Evolutionary conservation across 148 eudicot genomes (phyloP).

Genomic region (Drosera capensis): DNA sequence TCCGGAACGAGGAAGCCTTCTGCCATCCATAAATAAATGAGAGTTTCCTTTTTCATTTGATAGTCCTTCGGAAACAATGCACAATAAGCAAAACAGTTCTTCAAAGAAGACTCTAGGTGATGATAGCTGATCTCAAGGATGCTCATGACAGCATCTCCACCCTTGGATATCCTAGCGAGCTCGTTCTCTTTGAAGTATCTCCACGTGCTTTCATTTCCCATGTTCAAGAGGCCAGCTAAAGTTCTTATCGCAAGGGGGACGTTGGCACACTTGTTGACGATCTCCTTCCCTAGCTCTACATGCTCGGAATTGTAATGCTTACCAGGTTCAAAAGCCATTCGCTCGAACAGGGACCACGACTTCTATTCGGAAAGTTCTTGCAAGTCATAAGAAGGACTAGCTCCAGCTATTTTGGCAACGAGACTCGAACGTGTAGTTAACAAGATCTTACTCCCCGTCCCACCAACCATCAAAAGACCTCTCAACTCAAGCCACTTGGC

Average conservation of each 20-base stretch:
- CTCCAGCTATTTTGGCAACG: neutral
- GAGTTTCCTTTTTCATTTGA: neutral
- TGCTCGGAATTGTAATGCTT: neutral
- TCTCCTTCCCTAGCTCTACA: conserved; percentile 7
- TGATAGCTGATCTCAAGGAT: conserved; percentile 4
- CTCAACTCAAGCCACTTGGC: conserved; percentile 2
- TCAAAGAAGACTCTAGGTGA: conserved; percentile 3
- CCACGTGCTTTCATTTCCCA: conserved; percentile 7
- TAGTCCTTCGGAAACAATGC: conserved; percentile 3
- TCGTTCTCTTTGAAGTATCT: neutral
- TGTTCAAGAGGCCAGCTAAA: conserved; percentile 10
- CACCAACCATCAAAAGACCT: conserved; percentile 3
- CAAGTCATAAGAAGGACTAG: neutral
- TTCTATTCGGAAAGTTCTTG: conserved; percentile 1
- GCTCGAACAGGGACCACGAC: conserved; percentile 6
- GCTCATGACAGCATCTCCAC: neutral
- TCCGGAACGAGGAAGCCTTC: neutral
- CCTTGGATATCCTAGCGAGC: neutral
- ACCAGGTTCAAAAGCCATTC: neutral
- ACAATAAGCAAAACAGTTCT: conserved; percentile 9
- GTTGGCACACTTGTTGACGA: conserved; percentile 10
- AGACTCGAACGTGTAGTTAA: conserved; percentile 1
- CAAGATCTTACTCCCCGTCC: conserved; percentile 2
- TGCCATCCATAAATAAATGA: conserved; percentile 7
- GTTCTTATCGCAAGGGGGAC: conserved; percentile 12